Base-by-base conservation (phyloP, 164 flowering plant species). In the Malania oleifera region DNA sequence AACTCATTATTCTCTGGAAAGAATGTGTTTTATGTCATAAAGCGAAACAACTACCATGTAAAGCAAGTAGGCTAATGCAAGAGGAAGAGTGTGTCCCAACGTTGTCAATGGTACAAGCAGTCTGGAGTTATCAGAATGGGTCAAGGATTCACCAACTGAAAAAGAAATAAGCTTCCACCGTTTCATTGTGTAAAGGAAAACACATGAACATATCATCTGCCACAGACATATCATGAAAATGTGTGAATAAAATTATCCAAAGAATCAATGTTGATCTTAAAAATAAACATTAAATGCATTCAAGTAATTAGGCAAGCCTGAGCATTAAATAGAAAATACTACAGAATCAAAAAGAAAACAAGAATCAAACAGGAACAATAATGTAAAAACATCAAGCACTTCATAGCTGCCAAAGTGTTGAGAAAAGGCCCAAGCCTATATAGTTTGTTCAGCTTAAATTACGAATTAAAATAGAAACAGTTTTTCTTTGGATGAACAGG, bases 151-250 rank as follows among this genome's bases (percentile, higher is more conserved):
- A 64, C 52, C 59, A 0, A 44, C 58, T 23, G 59, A 46, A 57
- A 83, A 83, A 25, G 78, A 69, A 49, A 83, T 79, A 43, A 81
- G 40, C 66, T 72, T 83, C 73, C 61, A 54, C 23, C 78, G 60
- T 64, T 77, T 71, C 67, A 83, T 54, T 2, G 29, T 59, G 64
- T 75, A 83, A 17, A 83, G 82, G 38, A 79, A 65, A 17, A 64
- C 70, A 59, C 82, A 75, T 7, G 89, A 83, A 56, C 69, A 68
- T 60, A 79, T 59, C 71, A 83, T 81, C 89, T 83, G 78, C 70
- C 67, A 26, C 4, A 17, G 51, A 38, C 54, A 23, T 17, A 62
- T 34, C 11, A 20, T 6, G 11, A 15, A 35, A 3, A 41, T 15
- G 38, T 22, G 34, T 5, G 20, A 38, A 12, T 31, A 31, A 31